These are phyloP conservation scores for Moniliella sp. DNA, from an alignment of 1,284 basidiomycete genomes.

Conservation along the genomic window DNA sequence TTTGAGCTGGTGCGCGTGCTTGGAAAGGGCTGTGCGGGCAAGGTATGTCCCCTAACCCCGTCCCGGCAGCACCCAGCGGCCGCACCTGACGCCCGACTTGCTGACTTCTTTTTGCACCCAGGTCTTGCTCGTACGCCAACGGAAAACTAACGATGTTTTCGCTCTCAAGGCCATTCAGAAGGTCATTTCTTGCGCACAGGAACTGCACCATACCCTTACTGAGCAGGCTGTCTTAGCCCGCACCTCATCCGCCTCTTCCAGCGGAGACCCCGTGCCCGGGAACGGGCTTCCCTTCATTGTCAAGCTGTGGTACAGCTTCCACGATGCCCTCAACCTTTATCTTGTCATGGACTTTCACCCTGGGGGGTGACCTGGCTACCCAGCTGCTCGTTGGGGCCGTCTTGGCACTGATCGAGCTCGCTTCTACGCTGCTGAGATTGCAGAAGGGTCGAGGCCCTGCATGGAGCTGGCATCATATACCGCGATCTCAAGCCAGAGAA, in stretches of 20 bases:
- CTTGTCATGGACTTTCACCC: constrained; percentile 62
- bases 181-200: constrained; percentile 74
- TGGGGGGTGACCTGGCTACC: constrained; percentile 81
- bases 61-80: not conserved
- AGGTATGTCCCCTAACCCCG: constrained; percentile 32
- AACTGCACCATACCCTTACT: constrained; percentile 77
- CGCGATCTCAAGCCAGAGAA: constrained; percentile 83
- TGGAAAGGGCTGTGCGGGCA: constrained; percentile 85
- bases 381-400: constrained; percentile 78
- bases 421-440: constrained; percentile 87
- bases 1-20: constrained; percentile 88
- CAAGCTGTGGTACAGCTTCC: constrained; percentile 81
- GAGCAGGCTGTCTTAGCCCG: constrained; percentile 78
- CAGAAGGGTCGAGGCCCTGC: constrained; percentile 75
- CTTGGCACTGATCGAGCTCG: constrained; percentile 72
- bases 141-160: constrained; percentile 47
- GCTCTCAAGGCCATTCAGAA: constrained; percentile 93
- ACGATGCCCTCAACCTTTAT: constrained; percentile 34
- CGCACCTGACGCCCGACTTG: not conserved
- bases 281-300: constrained; percentile 67
- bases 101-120: no score
- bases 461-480: constrained; percentile 56
- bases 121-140: constrained; percentile 35
- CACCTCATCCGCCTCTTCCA: constrained; percentile 49
- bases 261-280: no score